phyloP scores from a whole-genome alignment of 345 rosid species.

The Arabidopsis arenosa region DNA sequence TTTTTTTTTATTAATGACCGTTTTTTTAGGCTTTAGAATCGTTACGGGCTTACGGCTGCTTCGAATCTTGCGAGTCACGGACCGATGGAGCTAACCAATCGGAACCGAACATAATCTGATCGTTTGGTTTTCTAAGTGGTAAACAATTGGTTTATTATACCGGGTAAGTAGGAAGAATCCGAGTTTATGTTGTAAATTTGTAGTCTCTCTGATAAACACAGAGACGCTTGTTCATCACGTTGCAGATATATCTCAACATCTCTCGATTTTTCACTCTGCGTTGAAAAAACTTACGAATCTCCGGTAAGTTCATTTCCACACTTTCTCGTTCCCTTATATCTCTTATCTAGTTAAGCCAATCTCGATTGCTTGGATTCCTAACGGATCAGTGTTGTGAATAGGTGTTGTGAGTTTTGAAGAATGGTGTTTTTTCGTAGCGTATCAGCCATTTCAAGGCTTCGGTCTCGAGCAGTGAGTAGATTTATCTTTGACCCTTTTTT shows the following conservation, averaged over 20 bases:
- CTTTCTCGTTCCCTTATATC: not conserved
- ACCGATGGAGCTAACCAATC: not conserved
- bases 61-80: constrained; percentile 30
- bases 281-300: constrained; percentile 24
- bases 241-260: constrained; percentile 6
- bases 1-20: too few relatives aligned
- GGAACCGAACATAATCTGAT: constrained; percentile 6
- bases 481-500: not conserved
- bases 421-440: constrained; percentile 69
- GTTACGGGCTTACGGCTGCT: constrained; percentile 19
- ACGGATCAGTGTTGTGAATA: constrained; percentile 3
- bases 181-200: not conserved
- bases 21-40: constrained; percentile 16
- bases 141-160: constrained; percentile 22
- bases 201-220: not conserved
- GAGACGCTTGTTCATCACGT: constrained; percentile 29
- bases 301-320: not conserved
- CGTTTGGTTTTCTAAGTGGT: not conserved
- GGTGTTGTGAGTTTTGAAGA: constrained; percentile 37
- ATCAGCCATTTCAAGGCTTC: constrained; percentile 63
- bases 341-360: not conserved
- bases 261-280: not conserved
- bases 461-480: constrained; percentile 62
- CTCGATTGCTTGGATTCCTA: not conserved
- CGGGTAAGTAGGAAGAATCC: constrained; percentile 29